Evolutionary conservation across 768 basidiomycete genomes (phyloP).

Genomic region (Lactifluus volemus): DNA sequence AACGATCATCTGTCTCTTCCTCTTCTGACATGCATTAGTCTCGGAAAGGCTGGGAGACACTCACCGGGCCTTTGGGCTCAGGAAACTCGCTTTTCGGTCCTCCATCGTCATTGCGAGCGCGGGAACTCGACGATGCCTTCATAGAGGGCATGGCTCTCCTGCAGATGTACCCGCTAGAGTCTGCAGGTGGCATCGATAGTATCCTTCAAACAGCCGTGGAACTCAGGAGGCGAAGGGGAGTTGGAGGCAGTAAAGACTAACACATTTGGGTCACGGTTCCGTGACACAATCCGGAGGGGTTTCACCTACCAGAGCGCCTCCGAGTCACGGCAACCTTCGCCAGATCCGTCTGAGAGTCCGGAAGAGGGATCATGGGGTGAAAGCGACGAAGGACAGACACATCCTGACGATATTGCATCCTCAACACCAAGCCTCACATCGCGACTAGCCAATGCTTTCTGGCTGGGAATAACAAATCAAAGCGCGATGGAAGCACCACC

Average conservation of each 20-base stretch:
- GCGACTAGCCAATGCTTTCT: constrained; percentile 53
- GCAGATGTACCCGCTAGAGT: constrained; percentile 53
- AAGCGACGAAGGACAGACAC: constrained; percentile 39
- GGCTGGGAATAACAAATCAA: constrained; percentile 72
- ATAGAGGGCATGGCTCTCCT: constrained; percentile 56
- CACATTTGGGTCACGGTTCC: constrained; percentile 48
- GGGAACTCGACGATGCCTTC: constrained; percentile 56
- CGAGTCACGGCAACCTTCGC: constrained; percentile 28
- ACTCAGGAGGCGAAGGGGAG: constrained; percentile 41
- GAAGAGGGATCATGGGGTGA: constrained; percentile 29
- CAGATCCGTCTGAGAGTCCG: constrained; percentile 24
- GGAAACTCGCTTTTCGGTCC: constrained; percentile 32
- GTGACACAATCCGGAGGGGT: constrained; percentile 58
- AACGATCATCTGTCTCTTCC: background rate
- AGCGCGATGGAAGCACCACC: constrained; percentile 58
- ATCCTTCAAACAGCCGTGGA: constrained; percentile 62
- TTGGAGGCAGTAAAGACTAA: constrained; percentile 26
- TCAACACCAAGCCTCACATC: constrained; percentile 35
- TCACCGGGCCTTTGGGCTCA: constrained; percentile 47
- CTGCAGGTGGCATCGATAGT: constrained; percentile 61
- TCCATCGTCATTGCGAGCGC: constrained; percentile 37
- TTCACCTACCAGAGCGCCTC: constrained; percentile 44
- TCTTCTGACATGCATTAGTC: constrained; percentile 29
- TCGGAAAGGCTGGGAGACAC: constrained; percentile 40
- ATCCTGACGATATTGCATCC: background rate